Percentiles rank a stretch among this genome's conserved stretches.
phyloP scores from a whole-genome alignment of 768 basidiomycete species.

The Rhizopogon vulgaris region DNA sequence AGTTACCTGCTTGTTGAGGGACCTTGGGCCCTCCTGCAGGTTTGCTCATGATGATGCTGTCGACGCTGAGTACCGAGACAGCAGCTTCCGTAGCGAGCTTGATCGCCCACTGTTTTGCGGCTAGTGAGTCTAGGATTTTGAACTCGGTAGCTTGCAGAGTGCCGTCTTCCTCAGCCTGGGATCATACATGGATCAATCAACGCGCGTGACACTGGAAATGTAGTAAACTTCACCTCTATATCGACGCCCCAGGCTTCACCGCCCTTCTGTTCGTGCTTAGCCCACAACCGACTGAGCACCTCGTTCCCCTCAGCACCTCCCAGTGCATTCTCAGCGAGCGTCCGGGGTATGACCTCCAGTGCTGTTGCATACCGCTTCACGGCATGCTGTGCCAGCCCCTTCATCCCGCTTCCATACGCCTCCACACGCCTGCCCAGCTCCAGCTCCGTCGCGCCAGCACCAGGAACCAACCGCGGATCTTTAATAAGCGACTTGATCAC shows the following conservation, averaged over 20 bases:
- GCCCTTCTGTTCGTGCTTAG: slow-evolving; percentile 76
- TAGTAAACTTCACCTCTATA: slow-evolving; percentile 54
- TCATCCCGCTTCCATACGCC: slow-evolving; percentile 78
- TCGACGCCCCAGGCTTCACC: slow-evolving; percentile 82
- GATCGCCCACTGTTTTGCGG: slow-evolving; percentile 87
- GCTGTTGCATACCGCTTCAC: slow-evolving; percentile 87
- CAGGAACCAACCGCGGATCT: slow-evolving; percentile 85
- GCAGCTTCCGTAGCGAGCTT: slow-evolving; percentile 90
- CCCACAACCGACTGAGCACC: slow-evolving; percentile 82
- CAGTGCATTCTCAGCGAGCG: slow-evolving; percentile 91
- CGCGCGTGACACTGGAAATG: background rate
- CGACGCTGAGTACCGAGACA: slow-evolving; percentile 85
- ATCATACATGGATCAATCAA: slow-evolving; percentile 3
- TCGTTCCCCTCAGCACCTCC: slow-evolving; percentile 91
- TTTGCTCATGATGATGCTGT: slow-evolving; percentile 97
- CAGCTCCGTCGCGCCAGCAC: slow-evolving; percentile 91
- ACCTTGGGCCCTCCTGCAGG: slow-evolving; percentile 36
- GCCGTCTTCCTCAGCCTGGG: slow-evolving; percentile 71
- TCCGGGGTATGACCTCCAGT: slow-evolving; percentile 88
- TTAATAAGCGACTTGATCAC: slow-evolving; percentile 91
- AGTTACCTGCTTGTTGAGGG: slow-evolving; percentile 81
- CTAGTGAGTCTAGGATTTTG: slow-evolving; percentile 82
- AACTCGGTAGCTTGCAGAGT: slow-evolving; percentile 57
- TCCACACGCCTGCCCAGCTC: slow-evolving; percentile 87
- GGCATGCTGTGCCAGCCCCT: slow-evolving; percentile 89